Evolutionary conservation across 257 asterid genomes (phyloP).

Genomic region (Leonotis leonurus): DNA sequence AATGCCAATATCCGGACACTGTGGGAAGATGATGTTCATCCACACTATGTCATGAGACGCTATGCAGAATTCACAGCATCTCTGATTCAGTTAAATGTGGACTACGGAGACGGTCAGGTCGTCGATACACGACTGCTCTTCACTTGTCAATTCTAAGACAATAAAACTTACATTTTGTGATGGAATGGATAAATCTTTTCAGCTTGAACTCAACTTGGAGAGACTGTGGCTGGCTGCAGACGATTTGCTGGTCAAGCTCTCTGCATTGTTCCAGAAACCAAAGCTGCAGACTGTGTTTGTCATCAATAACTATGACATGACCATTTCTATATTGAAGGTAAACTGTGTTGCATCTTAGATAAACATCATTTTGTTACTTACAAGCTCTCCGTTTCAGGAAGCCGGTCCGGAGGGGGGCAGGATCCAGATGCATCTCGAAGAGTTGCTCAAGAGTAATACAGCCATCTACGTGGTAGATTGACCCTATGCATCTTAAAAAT

Average conservation of each 20-base stretch:
- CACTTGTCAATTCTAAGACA: constrained; percentile 4
- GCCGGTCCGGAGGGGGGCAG: constrained; percentile 93
- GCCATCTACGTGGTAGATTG: constrained; percentile 68
- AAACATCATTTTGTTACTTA: no score
- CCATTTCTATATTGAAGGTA: constrained; percentile 90
- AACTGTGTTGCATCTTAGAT: no score
- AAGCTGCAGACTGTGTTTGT: constrained; percentile 83
- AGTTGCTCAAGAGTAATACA: constrained; percentile 75
- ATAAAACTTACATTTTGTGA: not conserved
- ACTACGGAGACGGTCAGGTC: constrained; percentile 98
- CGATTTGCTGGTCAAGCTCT: constrained; percentile 85
- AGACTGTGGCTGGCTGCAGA: constrained; percentile 88
- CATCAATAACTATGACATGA: constrained; percentile 96
- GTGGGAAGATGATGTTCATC: constrained; percentile 99
- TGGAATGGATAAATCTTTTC: constrained; percentile 21
- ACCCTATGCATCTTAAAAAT: not conserved
- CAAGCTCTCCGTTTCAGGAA: constrained; percentile 55
- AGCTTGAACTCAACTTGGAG: constrained; percentile 95
- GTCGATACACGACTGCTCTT: constrained; percentile 17
- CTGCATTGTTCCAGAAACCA: constrained; percentile 60
- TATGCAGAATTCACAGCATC: constrained; percentile 98
- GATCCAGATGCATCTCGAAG: constrained; percentile 84
- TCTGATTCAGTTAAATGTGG: constrained; percentile 83
- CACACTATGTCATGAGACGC: constrained; percentile 98
- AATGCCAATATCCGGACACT: constrained; percentile 72